Evolutionary conservation across 257 asterid genomes (phyloP).

Genomic region (Lavandula angustifolia): DNA sequence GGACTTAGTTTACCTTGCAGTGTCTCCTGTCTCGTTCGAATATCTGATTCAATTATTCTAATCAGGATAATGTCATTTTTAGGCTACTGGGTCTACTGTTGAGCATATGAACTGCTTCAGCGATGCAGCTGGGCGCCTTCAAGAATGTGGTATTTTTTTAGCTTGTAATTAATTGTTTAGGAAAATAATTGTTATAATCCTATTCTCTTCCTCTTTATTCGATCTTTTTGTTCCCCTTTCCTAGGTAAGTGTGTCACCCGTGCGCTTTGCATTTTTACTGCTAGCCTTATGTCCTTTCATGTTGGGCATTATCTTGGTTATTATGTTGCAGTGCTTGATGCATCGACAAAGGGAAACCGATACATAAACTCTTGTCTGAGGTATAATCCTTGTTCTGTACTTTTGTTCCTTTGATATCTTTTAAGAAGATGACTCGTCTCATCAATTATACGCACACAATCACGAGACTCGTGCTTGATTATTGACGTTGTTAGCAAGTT

Average conservation of each 20-base stretch:
- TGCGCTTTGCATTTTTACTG: too few species aligned
- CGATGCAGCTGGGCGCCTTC: constrained; percentile 85
- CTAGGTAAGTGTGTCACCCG: too few species aligned
- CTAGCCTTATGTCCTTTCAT: too few species aligned
- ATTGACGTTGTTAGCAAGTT: not conserved
- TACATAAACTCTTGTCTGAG: constrained; percentile 93
- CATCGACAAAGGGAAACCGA: constrained; percentile 89
- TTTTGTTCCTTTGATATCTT: too few species aligned
- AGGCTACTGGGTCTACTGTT: constrained; percentile 69
- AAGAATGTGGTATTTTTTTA: constrained; percentile 65
- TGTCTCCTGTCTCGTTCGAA: too few species aligned
- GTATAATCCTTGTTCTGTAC: constrained; percentile 38
- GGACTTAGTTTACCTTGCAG: too few species aligned
- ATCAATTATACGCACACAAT: not conserved
- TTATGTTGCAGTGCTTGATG: constrained; percentile 78
- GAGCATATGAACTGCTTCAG: constrained; percentile 86
- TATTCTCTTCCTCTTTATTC: too few species aligned
- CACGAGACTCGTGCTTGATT: constrained; percentile 18
- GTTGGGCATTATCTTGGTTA: constrained; percentile 19
- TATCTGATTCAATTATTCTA: constrained; percentile 10
- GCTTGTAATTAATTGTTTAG: not conserved
- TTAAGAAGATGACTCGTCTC: not conserved
- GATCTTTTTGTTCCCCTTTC: too few species aligned
- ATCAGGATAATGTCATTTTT: constrained; percentile 26
- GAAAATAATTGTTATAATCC: not conserved